Conservation (phyloP, 164 flowering plant genomes). For the Nelumbo lutea region DNA sequence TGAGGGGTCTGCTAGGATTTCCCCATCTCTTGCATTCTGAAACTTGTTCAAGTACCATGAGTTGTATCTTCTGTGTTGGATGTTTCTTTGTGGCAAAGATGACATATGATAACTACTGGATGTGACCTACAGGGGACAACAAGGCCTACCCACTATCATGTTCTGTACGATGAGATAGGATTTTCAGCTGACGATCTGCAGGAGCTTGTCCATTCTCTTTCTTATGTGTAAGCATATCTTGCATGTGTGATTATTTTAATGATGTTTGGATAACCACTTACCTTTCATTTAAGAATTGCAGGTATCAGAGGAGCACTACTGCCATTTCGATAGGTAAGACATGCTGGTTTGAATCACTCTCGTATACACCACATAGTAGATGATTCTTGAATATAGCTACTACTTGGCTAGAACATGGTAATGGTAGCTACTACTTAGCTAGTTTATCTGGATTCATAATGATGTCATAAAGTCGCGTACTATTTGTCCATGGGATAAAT, state of each 20-base stretch:
- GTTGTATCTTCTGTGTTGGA: not conserved
- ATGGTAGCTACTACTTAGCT: too few relatives aligned
- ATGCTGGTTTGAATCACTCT: not conserved
- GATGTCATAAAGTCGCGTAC: too few relatives aligned
- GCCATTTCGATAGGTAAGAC: conserved; percentile 77
- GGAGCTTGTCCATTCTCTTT: conserved; percentile 74
- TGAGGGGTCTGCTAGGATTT: too few relatives aligned
- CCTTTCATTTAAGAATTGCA: conserved; percentile 21
- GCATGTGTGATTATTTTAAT: not conserved
- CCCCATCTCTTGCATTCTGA: too few relatives aligned
- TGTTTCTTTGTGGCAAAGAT: not conserved
- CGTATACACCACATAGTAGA: too few relatives aligned
- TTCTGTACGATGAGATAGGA: conserved; percentile 66
- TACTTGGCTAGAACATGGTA: too few relatives aligned
- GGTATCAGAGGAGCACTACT: conserved; percentile 84
- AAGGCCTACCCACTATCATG: conserved; percentile 79
- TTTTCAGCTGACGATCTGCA: conserved; percentile 71
- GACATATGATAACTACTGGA: too few relatives aligned
- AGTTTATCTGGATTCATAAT: too few relatives aligned
- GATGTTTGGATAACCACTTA: not conserved
- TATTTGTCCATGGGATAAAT: too few relatives aligned
- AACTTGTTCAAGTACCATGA: not conserved
- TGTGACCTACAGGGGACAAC: conserved; percentile 51
- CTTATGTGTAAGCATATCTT: conserved; percentile 63
- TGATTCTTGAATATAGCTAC: too few relatives aligned